A percentile compares a stretch with the other conserved stretches of the same genome.
Conservation (phyloP, 345 rosid species). For the Populus simonii region DNA sequence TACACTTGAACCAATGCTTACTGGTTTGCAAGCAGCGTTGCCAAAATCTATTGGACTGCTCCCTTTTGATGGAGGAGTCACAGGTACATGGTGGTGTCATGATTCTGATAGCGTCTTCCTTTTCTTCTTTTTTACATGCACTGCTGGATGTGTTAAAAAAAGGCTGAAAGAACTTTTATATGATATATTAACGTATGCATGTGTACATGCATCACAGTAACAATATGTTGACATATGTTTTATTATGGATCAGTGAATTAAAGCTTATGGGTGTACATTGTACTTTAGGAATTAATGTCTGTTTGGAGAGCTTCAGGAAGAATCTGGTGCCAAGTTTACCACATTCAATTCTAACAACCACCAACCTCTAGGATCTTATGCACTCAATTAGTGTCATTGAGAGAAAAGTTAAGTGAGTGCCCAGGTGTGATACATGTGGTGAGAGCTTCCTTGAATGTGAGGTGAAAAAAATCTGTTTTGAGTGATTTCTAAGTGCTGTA, state of each 20-base stretch:
- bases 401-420: neutral
- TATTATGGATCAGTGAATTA: neutral
- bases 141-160: neutral
- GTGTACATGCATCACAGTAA: neutral
- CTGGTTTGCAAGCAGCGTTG: constrained; percentile 83
- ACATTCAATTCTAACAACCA: neutral
- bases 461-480: neutral
- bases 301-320: neutral
- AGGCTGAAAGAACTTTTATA: neutral
- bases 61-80: constrained; percentile 88
- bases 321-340: neutral
- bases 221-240: neutral
- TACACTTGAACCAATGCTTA: constrained; percentile 78
- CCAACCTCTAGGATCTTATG: neutral
- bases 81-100: constrained; percentile 46
- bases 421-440: neutral
- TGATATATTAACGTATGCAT: neutral
- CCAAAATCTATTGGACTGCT: constrained; percentile 96
- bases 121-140: neutral
- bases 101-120: neutral
- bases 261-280: neutral
- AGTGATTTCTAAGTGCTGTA: neutral
- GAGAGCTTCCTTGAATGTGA: neutral
- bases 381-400: neutral
- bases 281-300: neutral